Evolutionary conservation across 257 asterid genomes (phyloP).

Genomic region (Prunella vulgaris): DNA sequence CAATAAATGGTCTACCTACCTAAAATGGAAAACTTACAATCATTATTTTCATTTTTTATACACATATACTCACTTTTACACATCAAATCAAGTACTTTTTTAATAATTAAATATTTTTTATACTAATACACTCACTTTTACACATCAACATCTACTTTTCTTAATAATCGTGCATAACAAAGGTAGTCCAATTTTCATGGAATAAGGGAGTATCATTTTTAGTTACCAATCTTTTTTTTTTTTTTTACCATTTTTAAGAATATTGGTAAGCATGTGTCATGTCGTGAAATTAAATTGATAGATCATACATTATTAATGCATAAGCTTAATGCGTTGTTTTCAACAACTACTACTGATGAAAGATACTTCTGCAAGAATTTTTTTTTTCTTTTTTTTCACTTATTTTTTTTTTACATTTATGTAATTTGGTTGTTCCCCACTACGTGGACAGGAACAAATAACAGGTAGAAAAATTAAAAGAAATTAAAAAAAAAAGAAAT

Average conservation of each 20-base stretch:
- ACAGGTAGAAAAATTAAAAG: conserved; percentile 32
- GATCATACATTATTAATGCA: not conserved
- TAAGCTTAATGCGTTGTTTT: not conserved
- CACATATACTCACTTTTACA: too few relatives aligned
- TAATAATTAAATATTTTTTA: too few relatives aligned
- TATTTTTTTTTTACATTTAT: conserved; percentile 32
- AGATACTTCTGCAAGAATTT: not conserved
- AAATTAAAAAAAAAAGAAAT: conserved; percentile 21
- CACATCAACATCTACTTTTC: too few relatives aligned
- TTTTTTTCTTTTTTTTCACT: not conserved
- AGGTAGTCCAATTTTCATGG: too few relatives aligned
- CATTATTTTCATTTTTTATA: too few relatives aligned
- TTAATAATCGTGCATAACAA: too few relatives aligned
- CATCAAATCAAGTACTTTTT: too few relatives aligned
- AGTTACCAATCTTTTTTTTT: not conserved
- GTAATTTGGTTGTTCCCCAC: conserved; percentile 60
- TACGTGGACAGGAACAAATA: conserved; percentile 51
- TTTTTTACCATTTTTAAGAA: not conserved
- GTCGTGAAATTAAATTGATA: not conserved
- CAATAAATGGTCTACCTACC: too few relatives aligned
- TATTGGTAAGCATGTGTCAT: not conserved
- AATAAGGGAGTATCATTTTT: too few relatives aligned
- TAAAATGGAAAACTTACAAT: too few relatives aligned
- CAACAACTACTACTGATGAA: not conserved
- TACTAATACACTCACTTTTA: too few relatives aligned